Base-by-base conservation (phyloP, 1,284 basidiomycete genomes). In the Boletus smithii region DNA sequence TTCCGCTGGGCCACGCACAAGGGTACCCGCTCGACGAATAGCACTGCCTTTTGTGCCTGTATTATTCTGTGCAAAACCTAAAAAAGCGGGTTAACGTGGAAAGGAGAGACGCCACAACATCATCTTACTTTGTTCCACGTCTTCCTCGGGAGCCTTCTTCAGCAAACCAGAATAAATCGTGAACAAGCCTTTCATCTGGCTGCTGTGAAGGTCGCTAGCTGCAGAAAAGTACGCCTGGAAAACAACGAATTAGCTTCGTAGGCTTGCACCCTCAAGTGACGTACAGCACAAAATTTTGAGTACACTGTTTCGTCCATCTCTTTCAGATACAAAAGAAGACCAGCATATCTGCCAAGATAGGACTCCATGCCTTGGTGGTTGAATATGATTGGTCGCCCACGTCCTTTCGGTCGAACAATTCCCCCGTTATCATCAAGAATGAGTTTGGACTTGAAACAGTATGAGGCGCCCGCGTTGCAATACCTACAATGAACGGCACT, bases 261-360 rank as follows among this genome's bases (percentile, higher is more conserved):
- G 34, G 10, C 40, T 26, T 30, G 32, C 33, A 33, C 10, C 16
- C 36, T 37, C 32, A 26, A 40, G 24, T 17, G 11, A 75, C 88
- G 50, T 62, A 95, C 93, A 41, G 85, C 88, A 62, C 92, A 97
- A 27, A 95, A 69, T 61, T 88, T 89, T 35, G 83, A 86, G 66
- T 95, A 97, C 23, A 85, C 68, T 43, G 68, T 70, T 64, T 94
- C 89, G 49, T 95, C 92, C 83, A 97, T 95, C 71, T 99, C 95
- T 65, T 94, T 95, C 54, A 97, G 72, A 63, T 95, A 99, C 13
- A 98, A 75, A 69, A 98, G 83, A 40, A 99, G 66, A 2, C 95
- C 95, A 39, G 88, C 83, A 66, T 98, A 98, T 40, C 85, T 77
- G 22, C 89, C 91, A 9, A 98, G 77, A 61, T 89, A 88, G 23